phyloP scores from a whole-genome alignment of 192 early-diverging fungal genomes.

The Coemansia asiatica region DNA sequence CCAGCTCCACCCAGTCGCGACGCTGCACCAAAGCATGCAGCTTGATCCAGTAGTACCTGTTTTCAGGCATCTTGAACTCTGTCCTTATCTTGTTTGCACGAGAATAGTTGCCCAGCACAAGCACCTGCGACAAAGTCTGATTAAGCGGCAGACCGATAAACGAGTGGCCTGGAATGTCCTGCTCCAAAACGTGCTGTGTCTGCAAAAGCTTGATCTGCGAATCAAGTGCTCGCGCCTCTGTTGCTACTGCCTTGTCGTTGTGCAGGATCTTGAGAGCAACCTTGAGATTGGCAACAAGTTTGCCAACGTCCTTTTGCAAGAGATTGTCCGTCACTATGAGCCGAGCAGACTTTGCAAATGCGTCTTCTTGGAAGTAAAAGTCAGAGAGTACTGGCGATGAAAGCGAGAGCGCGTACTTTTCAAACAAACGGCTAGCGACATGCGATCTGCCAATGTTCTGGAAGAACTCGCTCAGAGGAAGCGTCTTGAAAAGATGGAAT shows the following conservation, averaged over 20 bases:
- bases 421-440: slow-evolving; percentile 80
- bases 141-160: slow-evolving; percentile 76
- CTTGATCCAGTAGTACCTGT: slow-evolving; percentile 88
- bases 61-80: slow-evolving; percentile 88
- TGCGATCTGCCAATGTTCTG: slow-evolving; percentile 75
- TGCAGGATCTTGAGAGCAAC: slow-evolving; percentile 69
- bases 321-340: slow-evolving; percentile 55
- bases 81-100: slow-evolving; percentile 75
- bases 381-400: slow-evolving; percentile 78
- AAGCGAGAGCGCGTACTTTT: slow-evolving; percentile 78
- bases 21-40: slow-evolving; percentile 75
- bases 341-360: slow-evolving; percentile 62
- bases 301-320: slow-evolving; percentile 48
- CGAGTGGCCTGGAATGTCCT: slow-evolving; percentile 59
- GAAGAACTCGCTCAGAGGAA: slow-evolving; percentile 88
- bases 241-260: slow-evolving; percentile 66
- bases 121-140: slow-evolving; percentile 82
- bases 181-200: slow-evolving; percentile 71
- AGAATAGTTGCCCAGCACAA: slow-evolving; percentile 66
- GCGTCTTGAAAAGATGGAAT: slow-evolving; percentile 84
- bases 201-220: slow-evolving; percentile 68
- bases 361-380: slow-evolving; percentile 97
- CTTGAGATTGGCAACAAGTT: slow-evolving; percentile 70
- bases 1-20: slow-evolving; percentile 85
- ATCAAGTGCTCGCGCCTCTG: slow-evolving; percentile 70